phyloP scores from a whole-genome alignment of 2,329 filamentous ascomycete genomes.

The Penicillium sp. region DNA sequence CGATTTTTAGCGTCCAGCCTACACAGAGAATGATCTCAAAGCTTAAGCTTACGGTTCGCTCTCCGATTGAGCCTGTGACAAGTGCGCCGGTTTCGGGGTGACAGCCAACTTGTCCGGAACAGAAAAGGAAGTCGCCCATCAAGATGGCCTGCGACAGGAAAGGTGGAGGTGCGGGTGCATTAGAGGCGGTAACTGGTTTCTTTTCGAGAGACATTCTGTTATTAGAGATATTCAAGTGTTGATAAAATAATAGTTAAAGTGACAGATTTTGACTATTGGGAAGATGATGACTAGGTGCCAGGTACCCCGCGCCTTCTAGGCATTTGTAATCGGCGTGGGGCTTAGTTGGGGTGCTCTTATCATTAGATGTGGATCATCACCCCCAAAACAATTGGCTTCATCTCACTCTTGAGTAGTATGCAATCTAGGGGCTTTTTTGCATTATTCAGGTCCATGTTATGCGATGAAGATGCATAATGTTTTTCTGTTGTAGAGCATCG shows the following conservation, averaged over 20 bases:
- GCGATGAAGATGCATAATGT: too few species aligned
- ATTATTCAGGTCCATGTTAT: too few species aligned
- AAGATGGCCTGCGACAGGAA: slow-evolving; percentile 59
- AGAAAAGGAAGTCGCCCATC: slow-evolving; percentile 65
- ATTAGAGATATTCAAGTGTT: neutral
- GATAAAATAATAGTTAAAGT: neutral
- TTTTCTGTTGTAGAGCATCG: too few species aligned
- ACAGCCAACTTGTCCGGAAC: slow-evolving; percentile 62
- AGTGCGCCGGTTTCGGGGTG: slow-evolving; percentile 54
- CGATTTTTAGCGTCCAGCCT: neutral
- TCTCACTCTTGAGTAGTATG: neutral
- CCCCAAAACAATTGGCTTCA: neutral
- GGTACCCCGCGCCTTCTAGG: neutral
- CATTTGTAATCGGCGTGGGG: neutral
- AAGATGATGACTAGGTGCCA: neutral
- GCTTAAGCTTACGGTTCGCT: slow-evolving; percentile 47
- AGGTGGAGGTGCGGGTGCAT: slow-evolving; percentile 53
- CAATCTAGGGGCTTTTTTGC: too few species aligned
- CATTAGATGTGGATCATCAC: too few species aligned
- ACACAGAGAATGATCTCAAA: neutral
- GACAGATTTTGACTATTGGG: neutral
- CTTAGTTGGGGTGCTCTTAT: neutral
- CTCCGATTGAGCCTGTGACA: slow-evolving; percentile 57
- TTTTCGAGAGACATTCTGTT: slow-evolving; percentile 11
- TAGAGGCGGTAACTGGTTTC: slow-evolving; percentile 39